Evolutionary conservation across 1,284 basidiomycete species (phyloP), one percentile per base, ranked within the genome.

Genomic region (Tausonia pullulans): DNA sequence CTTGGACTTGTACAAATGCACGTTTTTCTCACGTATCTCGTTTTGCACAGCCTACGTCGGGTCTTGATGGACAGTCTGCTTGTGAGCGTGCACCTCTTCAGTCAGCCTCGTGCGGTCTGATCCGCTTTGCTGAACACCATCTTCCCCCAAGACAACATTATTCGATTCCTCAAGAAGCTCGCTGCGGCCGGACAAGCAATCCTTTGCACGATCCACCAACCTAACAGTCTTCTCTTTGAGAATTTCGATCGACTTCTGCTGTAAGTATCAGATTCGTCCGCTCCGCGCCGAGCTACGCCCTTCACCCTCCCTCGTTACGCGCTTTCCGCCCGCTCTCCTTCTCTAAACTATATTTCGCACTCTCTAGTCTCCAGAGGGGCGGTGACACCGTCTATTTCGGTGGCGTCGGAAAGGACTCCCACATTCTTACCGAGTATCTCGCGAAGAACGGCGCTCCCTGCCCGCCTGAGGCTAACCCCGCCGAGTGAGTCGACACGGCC

Each of bases 1-100:
- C 16, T 55, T 10, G 16, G 1, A 16, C 53, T 10, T 40, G 53
- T 55, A 27, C 41, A 5, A 10, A 14, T 6, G 8, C 10, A 9
- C 53, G 8, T 16, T 55, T 55, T n/a, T 40, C 39, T 16, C n/a
- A 11, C 49, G 11, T 51, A 51, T 51, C n/a, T n/a, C n/a, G 11
- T 51, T 49, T 14, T 49, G 9, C 48, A 14, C 41, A 57, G 55
- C 55, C 55, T 5, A 57, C 58, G 7, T 61, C 55, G 5, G 90
- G 92, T 55, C 78, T 95, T 43, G 91, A 94, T 73, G 90, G 88
- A 2, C 90, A 93, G 73, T 87, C 85, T 59, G 90, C 92, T 0
- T 93, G 87, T 27, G 27, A 27, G 27, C 27, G 27, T 2, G 27
- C 27, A 27, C 27, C 27, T 27, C 27, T 27, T 27, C 27, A 27